Evolutionary conservation across 305 asterid genomes (phyloP), one percentile per base, ranked within the genome.

Genomic region (Ilex paraguariensis): DNA sequence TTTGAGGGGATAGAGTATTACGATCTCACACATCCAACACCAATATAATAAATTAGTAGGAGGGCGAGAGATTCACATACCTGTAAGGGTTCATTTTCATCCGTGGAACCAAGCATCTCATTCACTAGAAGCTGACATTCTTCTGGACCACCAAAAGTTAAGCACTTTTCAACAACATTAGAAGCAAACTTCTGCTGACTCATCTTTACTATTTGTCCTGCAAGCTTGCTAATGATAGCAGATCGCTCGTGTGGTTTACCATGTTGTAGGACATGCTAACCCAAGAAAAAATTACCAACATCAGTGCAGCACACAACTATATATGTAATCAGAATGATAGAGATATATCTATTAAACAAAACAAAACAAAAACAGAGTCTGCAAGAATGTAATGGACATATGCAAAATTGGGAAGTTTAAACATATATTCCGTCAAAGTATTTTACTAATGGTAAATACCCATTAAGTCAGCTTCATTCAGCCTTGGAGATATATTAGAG

Each of bases 151-250:
- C 94, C 93, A 49, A 75, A 88, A 31, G 75, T 76, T 81, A 91
- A 77, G 75, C 95, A 88, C 71, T 86, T 88, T 78, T 87, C 96
- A n/a, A 86, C 80, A 14, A 87, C 95, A 59, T 87, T 90, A 49
- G 95, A 85, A 39, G 95, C 97, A 16, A 79, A 90, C 57, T 90
- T 90, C 71, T 90, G 96, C 68, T 82, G 95, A 53, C 97, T 91
- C 96, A 91, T 84, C 82, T 78, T 86, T 66, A 86, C 90, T 14
- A 88, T 79, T 59, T 91, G 94, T 52, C 96, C 98, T 0, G 94
- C 84, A 55, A 91, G 90, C 68, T 82, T 81, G 71, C 77, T 51
- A 44, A 86, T 86, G 56, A 91, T 84, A 53, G 74, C 73, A 62
- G 95, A 76, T 56, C 87, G 81, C 63, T 91, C 94, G 3, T 81